Base-by-base conservation (phyloP, 306 rosid species). In the Acacia crassicarpa region DNA sequence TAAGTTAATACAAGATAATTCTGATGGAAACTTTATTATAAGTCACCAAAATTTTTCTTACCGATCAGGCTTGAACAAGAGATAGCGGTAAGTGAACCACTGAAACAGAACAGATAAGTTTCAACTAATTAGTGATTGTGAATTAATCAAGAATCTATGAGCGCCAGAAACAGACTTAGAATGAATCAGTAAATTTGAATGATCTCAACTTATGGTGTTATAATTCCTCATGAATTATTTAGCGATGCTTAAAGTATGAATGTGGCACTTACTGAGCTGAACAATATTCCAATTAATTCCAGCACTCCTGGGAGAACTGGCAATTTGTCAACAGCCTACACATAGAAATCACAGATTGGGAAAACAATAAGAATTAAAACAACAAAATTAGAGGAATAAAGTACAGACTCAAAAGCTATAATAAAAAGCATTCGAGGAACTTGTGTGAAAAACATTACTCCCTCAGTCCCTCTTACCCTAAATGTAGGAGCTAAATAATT, bases 21-120 rank as follows among this genome's bases (percentile, higher is more conserved):
- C 35, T 49, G 6, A 13, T 46, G 76, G 23, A 83, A 74, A 84
- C 43, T 66, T 76, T 32, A 49, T 11, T 48, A 65, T 69, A 56
- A 2, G 46, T 17, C 65, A 41, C 15, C 15, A 9, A 25, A 80
- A 83, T 56, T 54, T 89, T 44, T 45, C 76, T 90, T 83, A 95
- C 98, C 98, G 74, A 67, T 95, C 88, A 10, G 99, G 99, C 82
- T 93, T 95, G 91, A 95, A 95, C 78, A 95, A 41, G 86, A 95
- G 97, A 82, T 91, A 95, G n/a, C 99, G 99, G 83, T 93, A 93
- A 73, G 83, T 58, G 80, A 95, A 95, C 99, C 98, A 95, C 99
- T 95, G 98, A 83, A 91, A 87, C 51, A 72, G 81, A 84, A 40
- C 49, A 83, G 5, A 82, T 4, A 84, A 77, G 65, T 33, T 72